Evolutionary conservation across 495 filamentous ascomycete species (phyloP).

Genomic region (Aspergillus nidulans): DNA sequence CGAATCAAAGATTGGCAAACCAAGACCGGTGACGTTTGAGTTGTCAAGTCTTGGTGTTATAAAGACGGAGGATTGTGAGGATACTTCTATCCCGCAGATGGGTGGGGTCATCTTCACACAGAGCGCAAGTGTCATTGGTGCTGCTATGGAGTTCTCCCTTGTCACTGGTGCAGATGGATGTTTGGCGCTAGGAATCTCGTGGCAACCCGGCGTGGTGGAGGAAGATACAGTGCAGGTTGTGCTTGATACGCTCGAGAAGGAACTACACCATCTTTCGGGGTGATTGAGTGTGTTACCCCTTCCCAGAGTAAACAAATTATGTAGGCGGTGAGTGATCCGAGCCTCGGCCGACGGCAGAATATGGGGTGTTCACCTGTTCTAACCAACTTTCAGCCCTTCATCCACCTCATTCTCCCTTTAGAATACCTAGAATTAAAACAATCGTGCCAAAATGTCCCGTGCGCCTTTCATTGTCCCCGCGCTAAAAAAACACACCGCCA

Average conservation of each 20-base stretch:
- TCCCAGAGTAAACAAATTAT: neutral
- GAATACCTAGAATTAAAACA: neutral
- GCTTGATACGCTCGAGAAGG: conserved; percentile 20
- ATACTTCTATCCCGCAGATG: conserved; percentile 23
- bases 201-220: conserved; percentile 38
- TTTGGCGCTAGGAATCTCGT: conserved; percentile 31
- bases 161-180: conserved; percentile 38
- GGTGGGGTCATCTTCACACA: conserved; percentile 42
- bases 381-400: neutral
- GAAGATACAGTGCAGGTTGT: conserved; percentile 18
- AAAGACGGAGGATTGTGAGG: conserved; percentile 16
- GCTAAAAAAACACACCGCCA: conserved; percentile 85
- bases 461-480: conserved; percentile 77
- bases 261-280: conserved; percentile 15
- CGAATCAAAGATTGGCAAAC: conserved; percentile 28
- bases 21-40: conserved; percentile 33
- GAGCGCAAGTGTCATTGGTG: conserved; percentile 37
- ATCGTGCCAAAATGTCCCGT: conserved; percentile 43
- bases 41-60: conserved; percentile 44
- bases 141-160: conserved; percentile 33
- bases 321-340: neutral
- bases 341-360: neutral
- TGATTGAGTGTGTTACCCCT: neutral
- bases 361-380: neutral
- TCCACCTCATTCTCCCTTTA: neutral